Base-by-base conservation (phyloP, 441 rosid genomes). In the Euphorbia corollata region DNA sequence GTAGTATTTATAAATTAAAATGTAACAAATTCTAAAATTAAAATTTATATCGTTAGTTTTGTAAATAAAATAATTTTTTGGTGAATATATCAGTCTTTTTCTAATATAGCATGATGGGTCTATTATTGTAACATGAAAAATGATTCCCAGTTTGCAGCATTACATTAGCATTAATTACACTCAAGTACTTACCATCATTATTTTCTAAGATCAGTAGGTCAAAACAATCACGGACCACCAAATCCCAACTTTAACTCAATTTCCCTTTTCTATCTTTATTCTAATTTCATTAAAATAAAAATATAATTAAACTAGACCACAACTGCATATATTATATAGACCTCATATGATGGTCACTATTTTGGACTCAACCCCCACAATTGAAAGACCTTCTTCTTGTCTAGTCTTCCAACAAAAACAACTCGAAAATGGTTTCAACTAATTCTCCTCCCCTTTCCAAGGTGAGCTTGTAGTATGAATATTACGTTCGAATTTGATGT, bases 381-480 rank as follows among this genome's bases (percentile, higher is more conserved):
- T 12, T 67, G 30, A 71, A 13, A 57, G 61, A 65, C 50, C 45
- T 23, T 62, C 51, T 39, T 12, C 66, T 36, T 59, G 54, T 51
- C 69, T 39, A 19, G 27, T 59, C 32, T 55, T 55, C 34, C 59
- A 16, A 53, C 13, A 6, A 30, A 16, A 41, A 8, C 18, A 38
- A 16, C 51, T 66, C 50, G 51, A 66, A 56, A 61, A 92, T 92
- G 97, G 86, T 86, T 65, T 84, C 94, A 57, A 57, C 84, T 57
- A 12, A 55, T 55, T 75, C 90, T 75, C 80, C 69, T 57, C 55
- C 82, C 79, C 80, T 81, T 67, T 70, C 85, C 10, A 87, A 83
- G 88, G 96, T 83, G 54, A 19, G 55, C 22, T n/a, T 56, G 15
- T 36, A 2, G 41, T 36, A 36, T 8, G 5, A 0, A 36, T 8